phyloP scores from a whole-genome alignment of 495 filamentous ascomycete species.

The Talaromyces trachyspermus region DNA sequence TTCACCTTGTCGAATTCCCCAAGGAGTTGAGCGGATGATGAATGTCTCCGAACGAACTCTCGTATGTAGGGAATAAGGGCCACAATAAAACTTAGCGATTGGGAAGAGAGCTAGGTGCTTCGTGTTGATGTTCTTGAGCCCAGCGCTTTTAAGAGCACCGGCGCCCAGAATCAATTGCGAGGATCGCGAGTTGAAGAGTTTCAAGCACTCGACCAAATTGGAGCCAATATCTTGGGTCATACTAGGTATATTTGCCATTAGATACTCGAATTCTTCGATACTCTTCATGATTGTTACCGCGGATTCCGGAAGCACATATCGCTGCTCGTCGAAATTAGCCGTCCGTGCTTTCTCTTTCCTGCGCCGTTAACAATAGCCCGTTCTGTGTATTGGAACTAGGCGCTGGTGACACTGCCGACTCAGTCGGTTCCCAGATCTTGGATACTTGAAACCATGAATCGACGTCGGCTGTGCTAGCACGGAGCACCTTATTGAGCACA shows the following conservation, averaged over 20 bases:
- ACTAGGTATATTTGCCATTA: conserved; percentile 76
- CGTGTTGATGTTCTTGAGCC: conserved; percentile 92
- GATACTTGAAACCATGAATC: conserved; percentile 62
- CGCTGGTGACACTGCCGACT: conserved; percentile 20
- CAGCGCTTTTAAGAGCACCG: conserved; percentile 83
- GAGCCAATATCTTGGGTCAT: conserved; percentile 78
- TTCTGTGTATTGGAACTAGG: conserved; percentile 13
- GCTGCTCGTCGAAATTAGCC: conserved; percentile 77
- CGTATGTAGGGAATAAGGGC: conserved; percentile 83
- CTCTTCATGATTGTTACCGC: conserved; percentile 70
- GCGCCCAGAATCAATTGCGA: conserved; percentile 92
- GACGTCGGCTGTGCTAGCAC: conserved; percentile 73
- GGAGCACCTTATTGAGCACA: conserved; percentile 60
- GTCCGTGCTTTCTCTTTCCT: conserved; percentile 59
- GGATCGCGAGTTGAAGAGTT: conserved; percentile 89
- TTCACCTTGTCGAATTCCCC: conserved; percentile 91
- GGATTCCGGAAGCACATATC: conserved; percentile 78
- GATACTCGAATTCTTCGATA: conserved; percentile 72
- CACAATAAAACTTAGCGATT: conserved; percentile 82
- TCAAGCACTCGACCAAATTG: conserved; percentile 64
- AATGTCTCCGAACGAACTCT: conserved; percentile 80
- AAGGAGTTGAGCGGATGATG: conserved; percentile 57
- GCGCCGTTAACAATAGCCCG: conserved; percentile 35
- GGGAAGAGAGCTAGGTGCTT: conserved; percentile 90
- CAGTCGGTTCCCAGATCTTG: conserved; percentile 60